Percentiles rank a stretch among this genome's conserved stretches.
These are phyloP conservation scores for Sanghuangporus sanghuang DNA, from an alignment of 1,284 basidiomycete species.

Conservation along the genomic window DNA sequence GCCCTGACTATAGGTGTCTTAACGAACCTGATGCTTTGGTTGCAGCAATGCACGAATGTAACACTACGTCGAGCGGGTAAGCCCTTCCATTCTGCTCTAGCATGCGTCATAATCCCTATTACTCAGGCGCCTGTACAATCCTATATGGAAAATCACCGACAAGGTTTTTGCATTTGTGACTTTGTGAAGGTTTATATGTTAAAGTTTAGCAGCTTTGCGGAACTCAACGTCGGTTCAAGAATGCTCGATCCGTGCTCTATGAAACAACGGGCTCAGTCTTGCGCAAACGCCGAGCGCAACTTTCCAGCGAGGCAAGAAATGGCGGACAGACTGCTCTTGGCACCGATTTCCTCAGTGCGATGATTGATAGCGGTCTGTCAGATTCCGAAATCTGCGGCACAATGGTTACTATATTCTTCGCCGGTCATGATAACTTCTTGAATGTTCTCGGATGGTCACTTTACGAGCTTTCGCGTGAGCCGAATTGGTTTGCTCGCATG, in stretches of 20 bases:
- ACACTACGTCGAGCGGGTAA: neutral
- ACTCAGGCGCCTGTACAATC: constrained; percentile 21
- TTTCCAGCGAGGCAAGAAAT: neutral
- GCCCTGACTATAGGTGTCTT: neutral
- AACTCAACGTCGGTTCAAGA: neutral
- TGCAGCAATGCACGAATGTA: neutral
- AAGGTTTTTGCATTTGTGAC: constrained; percentile 7
- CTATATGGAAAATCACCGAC: constrained; percentile 21
- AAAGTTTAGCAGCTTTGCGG: neutral
- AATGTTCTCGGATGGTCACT: constrained; percentile 24
- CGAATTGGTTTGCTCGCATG: constrained; percentile 22
- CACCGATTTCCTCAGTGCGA: neutral
- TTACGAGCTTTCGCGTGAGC: constrained; percentile 19
- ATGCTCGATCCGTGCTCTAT: neutral
- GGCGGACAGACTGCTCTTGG: neutral
- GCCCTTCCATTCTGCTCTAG: neutral
- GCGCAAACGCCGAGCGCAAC: neutral
- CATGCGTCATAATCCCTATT: neutral
- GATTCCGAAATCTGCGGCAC: constrained; percentile 20
- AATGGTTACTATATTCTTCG: constrained; percentile 25
- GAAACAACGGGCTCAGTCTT: neutral
- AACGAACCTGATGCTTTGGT: neutral
- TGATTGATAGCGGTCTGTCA: neutral
- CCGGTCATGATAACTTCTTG: constrained; percentile 24
- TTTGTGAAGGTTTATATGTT: neutral